phyloP scores from a whole-genome alignment of 2,329 filamentous ascomycete genomes.

The Nectriaceae sp. region DNA sequence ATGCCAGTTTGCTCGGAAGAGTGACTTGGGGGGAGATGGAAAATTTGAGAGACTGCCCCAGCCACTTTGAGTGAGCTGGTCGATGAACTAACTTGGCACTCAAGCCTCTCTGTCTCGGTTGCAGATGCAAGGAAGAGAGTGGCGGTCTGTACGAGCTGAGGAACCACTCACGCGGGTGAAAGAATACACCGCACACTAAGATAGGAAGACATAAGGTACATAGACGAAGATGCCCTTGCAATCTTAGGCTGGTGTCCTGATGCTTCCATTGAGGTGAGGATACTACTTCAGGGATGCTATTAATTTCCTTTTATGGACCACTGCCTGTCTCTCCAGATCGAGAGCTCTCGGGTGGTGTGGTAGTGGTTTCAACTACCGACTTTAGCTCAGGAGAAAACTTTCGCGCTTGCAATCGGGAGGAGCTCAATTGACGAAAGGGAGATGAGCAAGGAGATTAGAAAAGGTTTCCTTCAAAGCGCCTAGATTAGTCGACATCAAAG shows the following conservation, averaged over 20 bases:
- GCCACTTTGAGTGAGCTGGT: constrained; percentile 9
- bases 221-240: neutral
- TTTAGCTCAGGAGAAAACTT: too few species aligned
- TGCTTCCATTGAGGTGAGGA: too few species aligned
- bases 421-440: too few species aligned
- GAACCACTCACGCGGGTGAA: neutral
- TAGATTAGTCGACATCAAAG: neutral
- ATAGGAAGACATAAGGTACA: neutral
- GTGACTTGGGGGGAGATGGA: constrained; percentile 1
- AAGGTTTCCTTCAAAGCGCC: neutral
- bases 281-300: too few species aligned
- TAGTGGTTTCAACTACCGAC: too few species aligned
- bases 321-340: too few species aligned
- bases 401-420: too few species aligned
- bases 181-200: too few species aligned
- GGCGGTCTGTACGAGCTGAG: constrained; percentile 3
- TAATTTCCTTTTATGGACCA: too few species aligned
- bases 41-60: constrained; percentile 2
- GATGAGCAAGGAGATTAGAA: neutral
- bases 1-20: constrained; percentile 2
- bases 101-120: constrained; percentile 1
- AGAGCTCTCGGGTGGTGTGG: too few species aligned
- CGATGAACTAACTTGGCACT: neutral
- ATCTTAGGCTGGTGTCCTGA: too few species aligned
- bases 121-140: neutral